A percentile compares a stretch with the other conserved stretches of the same genome.
Conservation (phyloP, 1,284 basidiomycete genomes). For the Apiotrichum domesticum region DNA sequence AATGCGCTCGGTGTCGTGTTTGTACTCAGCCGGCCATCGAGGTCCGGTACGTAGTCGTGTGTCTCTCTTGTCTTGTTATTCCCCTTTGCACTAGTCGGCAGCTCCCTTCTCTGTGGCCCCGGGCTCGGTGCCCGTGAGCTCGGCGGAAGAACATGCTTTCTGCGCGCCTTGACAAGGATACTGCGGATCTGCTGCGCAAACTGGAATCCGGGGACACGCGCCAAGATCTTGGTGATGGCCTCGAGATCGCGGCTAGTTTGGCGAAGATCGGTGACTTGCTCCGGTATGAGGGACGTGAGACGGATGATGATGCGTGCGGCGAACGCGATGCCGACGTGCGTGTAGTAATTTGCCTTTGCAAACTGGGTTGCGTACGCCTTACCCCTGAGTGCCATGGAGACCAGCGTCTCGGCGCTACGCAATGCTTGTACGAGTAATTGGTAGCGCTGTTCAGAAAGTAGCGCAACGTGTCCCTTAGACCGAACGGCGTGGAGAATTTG, state of each 20-base stretch:
- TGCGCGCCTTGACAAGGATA: constrained; percentile 28
- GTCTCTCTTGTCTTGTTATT: no score
- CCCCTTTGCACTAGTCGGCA: no score
- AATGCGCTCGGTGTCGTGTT: no score
- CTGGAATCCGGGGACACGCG: constrained; percentile 39
- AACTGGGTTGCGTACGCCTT: constrained; percentile 27
- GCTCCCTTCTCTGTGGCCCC: no score
- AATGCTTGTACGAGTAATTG: constrained; percentile 25
- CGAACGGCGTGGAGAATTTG: constrained; percentile 29
- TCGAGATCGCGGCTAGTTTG: constrained; percentile 39
- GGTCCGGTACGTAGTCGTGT: no score
- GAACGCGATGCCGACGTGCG: constrained; percentile 37
- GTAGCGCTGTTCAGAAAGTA: constrained; percentile 21
- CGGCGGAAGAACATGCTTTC: constrained; percentile 32
- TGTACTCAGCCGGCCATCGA: no score
- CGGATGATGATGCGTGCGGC: constrained; percentile 39
- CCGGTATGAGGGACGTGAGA: constrained; percentile 33
- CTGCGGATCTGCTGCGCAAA: constrained; percentile 34
- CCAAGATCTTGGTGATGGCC: constrained; percentile 27
- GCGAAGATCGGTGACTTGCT: constrained; percentile 26
- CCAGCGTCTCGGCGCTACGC: constrained; percentile 22
- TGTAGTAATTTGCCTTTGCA: constrained; percentile 17
- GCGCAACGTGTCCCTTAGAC: constrained; percentile 22
- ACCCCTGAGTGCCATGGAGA: constrained; percentile 24
- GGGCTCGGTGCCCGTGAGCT: constrained; percentile 12